Evolutionary conservation across 257 asterid species (phyloP).

Genomic region (Ophiorrhiza pumila): DNA sequence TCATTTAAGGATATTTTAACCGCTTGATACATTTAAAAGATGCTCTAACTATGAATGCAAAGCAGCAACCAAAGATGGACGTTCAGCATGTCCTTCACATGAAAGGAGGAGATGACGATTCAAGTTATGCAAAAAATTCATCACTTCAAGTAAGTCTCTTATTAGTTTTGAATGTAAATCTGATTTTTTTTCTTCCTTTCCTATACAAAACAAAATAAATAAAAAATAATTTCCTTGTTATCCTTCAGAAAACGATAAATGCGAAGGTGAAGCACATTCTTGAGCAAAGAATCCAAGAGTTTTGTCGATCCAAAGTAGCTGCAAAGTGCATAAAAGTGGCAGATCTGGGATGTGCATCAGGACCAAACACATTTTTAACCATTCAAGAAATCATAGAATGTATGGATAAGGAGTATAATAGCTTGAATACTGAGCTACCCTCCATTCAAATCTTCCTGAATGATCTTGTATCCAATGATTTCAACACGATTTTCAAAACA

Average conservation of each 20-base stretch:
- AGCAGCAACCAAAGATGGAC: not conserved
- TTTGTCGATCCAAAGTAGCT: not conserved
- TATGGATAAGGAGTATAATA: not conserved
- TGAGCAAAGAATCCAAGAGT: not conserved
- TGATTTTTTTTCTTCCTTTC: too few species aligned
- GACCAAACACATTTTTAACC: constrained; percentile 10
- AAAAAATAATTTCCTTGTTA: not conserved
- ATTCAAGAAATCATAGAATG: not conserved
- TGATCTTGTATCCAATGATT: constrained; percentile 15
- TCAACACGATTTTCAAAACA: constrained; percentile 8
- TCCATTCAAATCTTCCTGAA: constrained; percentile 1
- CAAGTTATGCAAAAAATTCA: not conserved
- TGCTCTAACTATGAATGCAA: too few species aligned
- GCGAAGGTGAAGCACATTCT: constrained; percentile 1
- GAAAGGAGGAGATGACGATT: not conserved
- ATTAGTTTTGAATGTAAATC: too few species aligned
- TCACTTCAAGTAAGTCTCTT: not conserved
- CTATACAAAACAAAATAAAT: too few species aligned
- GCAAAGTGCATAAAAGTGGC: constrained; percentile 8
- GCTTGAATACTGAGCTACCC: not conserved
- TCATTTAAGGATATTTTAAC: too few species aligned
- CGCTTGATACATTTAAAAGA: too few species aligned
- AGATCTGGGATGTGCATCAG: constrained; percentile 19
- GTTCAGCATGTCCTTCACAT: not conserved
- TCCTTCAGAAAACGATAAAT: not conserved